Evolutionary conservation across 805 yeast species (phyloP).

Genomic region (Teunomyces lycoperdinae): DNA sequence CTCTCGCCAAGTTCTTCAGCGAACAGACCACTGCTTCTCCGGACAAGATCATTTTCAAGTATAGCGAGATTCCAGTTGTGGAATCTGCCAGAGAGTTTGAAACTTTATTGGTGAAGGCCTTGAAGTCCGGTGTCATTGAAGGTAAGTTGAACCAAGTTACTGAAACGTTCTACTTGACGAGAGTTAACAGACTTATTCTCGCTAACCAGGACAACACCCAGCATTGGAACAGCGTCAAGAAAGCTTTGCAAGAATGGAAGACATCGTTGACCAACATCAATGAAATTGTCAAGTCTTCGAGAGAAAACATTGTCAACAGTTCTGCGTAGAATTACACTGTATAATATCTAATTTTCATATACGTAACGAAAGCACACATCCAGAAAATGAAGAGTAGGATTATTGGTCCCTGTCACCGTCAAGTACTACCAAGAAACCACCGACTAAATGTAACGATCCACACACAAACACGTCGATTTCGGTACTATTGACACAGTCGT

Average conservation of each 20-base stretch:
- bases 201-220: constrained; percentile 34
- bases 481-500: constrained; percentile 18
- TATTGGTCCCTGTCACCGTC: constrained; percentile 44
- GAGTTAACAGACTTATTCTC: constrained; percentile 39
- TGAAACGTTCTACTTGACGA: constrained; percentile 37
- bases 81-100: constrained; percentile 34
- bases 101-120: constrained; percentile 38
- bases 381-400: too few relatives aligned
- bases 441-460: constrained; percentile 92
- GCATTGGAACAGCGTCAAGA: constrained; percentile 37
- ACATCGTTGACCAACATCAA: constrained; percentile 38
- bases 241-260: constrained; percentile 38
- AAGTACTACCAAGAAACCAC: constrained; percentile 85
- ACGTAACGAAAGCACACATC: background rate
- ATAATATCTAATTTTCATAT: constrained; percentile 5
- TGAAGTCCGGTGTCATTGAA: constrained; percentile 43
- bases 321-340: constrained; percentile 9
- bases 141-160: constrained; percentile 46
- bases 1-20: constrained; percentile 36
- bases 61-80: constrained; percentile 34
- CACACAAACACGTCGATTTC: constrained; percentile 78
- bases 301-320: constrained; percentile 39
- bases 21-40: constrained; percentile 15
- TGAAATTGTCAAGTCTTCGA: constrained; percentile 39
- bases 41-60: constrained; percentile 28